Evolutionary conservation across 331 rosid genomes (phyloP), one percentile per base, ranked within the genome.

Genomic region (Quercus tomentella): DNA sequence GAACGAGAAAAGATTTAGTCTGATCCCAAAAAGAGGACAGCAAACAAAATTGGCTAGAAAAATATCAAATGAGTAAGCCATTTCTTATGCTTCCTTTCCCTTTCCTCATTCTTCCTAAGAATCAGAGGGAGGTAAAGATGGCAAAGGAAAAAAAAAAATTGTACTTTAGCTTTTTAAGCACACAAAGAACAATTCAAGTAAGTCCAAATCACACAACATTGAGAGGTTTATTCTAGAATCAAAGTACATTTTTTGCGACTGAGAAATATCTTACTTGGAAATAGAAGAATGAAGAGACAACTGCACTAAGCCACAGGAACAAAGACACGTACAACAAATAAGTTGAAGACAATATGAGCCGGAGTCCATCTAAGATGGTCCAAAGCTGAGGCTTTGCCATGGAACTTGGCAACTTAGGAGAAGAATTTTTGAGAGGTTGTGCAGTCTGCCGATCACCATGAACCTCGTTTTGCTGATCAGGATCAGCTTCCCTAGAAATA

Each of bases 201-300:
- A 33, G 45, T 31, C 17, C 76, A 33, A 30, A 76, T 69, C 70
- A 81, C 67, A 52, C 17, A 41, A 61, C 25, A 60, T 23, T 20
- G 17, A 75, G 81, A 78, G 55, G 57, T 22, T 41, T 72, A 72
- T 60, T 21, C 37, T n/a, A 63, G 74, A 73, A 56, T 52, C 73
- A 78, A 57, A 76, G 83, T 58, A 49, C 30, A 56, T 77, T 41
- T 8, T n/a, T 79, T 58, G 60, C 18, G 6, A 30, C 35, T 73
- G 81, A 73, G 70, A 55, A 81, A 57, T 73, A 77, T 75, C 76
- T 84, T 77, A 90, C 99, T 92, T 93, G 99, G 85, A 96, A 91
- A 82, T 96, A 96, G 85, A 96, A 96, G 90, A 96, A 89, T 49
- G 99, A 96, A 72, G 99, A 96, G 82, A 96, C 87, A 86, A 96